phyloP scores from a whole-genome alignment of 805 yeast genomes.

The Dipodascopsis uninucleata region DNA sequence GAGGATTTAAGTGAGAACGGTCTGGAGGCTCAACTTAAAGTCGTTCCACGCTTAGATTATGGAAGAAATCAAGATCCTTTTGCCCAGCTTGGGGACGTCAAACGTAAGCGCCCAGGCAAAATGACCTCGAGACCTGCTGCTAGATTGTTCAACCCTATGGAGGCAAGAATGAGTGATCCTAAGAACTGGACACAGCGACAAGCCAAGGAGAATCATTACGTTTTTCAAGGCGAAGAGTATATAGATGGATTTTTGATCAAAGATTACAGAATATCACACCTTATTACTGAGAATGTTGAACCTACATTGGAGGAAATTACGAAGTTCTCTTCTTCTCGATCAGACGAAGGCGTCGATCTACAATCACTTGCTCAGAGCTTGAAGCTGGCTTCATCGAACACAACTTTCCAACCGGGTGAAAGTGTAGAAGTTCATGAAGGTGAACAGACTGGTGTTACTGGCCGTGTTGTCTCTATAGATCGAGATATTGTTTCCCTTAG shows the following conservation, averaged over 20 bases:
- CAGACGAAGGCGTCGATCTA: conserved; percentile 84
- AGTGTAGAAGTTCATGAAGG: conserved; percentile 88
- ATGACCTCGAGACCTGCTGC: conserved; percentile 77
- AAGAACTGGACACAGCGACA: conserved; percentile 47
- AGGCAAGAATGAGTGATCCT: conserved; percentile 81
- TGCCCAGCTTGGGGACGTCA: conserved; percentile 43
- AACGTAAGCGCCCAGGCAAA: conserved; percentile 48
- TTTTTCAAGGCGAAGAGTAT: conserved; percentile 84
- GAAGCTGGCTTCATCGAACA: conserved; percentile 54
- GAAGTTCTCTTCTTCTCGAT: conserved; percentile 59
- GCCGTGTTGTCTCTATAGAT: conserved; percentile 67
- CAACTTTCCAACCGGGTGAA: conserved; percentile 86
- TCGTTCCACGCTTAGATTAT: conserved; percentile 91
- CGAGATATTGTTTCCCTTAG: conserved; percentile 55
- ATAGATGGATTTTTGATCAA: conserved; percentile 83
- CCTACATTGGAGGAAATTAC: conserved; percentile 85
- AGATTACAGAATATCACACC: conserved; percentile 75
- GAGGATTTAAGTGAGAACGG: conserved; percentile 93
- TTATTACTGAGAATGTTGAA: conserved; percentile 73
- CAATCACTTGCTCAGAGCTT: conserved; percentile 83
- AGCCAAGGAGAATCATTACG: conserved; percentile 59
- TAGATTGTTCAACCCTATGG: conserved; percentile 79
- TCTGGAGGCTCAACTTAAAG: conserved; percentile 85
- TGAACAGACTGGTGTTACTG: conserved; percentile 87
- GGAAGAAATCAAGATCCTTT: conserved; percentile 47